Evolutionary conservation across 352 stramenopile genomes (phyloP), one percentile per base, ranked within the genome.

Genomic region (Globisporangium spinosum): DNA sequence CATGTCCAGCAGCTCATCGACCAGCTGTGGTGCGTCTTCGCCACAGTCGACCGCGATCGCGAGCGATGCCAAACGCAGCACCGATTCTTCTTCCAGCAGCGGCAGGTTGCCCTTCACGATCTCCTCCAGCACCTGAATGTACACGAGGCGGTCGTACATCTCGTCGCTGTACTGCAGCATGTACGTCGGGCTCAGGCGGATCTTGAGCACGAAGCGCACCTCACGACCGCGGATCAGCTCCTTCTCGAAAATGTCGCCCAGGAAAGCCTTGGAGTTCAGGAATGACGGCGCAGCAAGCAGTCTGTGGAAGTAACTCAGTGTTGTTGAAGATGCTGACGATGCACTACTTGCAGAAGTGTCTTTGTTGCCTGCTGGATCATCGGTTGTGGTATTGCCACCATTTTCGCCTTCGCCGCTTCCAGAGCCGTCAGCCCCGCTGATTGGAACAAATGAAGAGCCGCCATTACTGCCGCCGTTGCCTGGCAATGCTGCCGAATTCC

Each of bases 201-300:
- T 96, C 75, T 98, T 98, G 35, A 97, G 78, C 68, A 98, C 89
- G 64, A 98, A 98, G 10, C 77, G 90, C 45, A 98, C 89, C n/a
- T 95, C 82, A 13, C 89, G 80, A 29, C 89, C 86, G 69, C 95
- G 89, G 54, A 96, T 89, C 49, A 96, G 65, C 62, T 97, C 89
- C 60, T 89, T 90, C 62, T 98, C 93, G 54, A 98, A 96, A 7
- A 97, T 86, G 77, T 98, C 93, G 17, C 92, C 93, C 13, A 98
- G 77, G 62, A 82, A 97, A 45, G 94, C 89, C 59, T 97, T 80
- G 9, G 80, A 74, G 29, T 81, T 83, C 25, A 98, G 76, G 47
- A 95, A 97, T 7, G 84, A 77, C 0, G 90, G 77, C 0, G 86
- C 88, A 8, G 90, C 76, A 34, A 92, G 80, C 47, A 97, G 84